Evolutionary conservation across 768 basidiomycete genomes (phyloP).

Genomic region (Kwoniella botswanensis): DNA sequence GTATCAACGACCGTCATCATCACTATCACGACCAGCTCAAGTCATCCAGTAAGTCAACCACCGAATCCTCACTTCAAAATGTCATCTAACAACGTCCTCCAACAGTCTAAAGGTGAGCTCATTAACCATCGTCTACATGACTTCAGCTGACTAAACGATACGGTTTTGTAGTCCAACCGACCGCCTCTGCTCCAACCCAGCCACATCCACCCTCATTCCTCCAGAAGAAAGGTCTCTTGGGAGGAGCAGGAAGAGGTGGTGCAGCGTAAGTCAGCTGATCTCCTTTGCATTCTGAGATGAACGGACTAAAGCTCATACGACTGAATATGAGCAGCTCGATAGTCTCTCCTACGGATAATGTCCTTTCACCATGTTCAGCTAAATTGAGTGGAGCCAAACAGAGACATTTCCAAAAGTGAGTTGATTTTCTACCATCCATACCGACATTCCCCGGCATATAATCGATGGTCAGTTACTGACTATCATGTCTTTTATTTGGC

Average conservation of each 20-base stretch:
- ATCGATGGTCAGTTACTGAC: no score
- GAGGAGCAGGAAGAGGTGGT: conserved; percentile 32
- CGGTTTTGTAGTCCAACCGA: conserved; percentile 16
- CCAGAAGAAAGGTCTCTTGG: conserved; percentile 50
- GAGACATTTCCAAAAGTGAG: conserved; percentile 58
- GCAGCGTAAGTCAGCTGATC: conserved; percentile 31
- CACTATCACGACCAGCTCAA: neutral
- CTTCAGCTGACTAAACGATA: no score
- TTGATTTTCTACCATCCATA: neutral
- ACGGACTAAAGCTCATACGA: neutral
- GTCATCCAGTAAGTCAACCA: conserved; percentile 13
- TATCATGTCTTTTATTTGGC: no score
- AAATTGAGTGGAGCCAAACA: conserved; percentile 58
- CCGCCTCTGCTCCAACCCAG: conserved; percentile 13
- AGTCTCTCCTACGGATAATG: conserved; percentile 58
- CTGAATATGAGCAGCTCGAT: conserved; percentile 34
- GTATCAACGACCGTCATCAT: neutral
- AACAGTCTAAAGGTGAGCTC: conserved; percentile 28
- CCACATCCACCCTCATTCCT: conserved; percentile 39
- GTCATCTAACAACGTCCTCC: conserved; percentile 25
- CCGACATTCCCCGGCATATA: no score
- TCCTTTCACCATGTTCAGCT: conserved; percentile 58
- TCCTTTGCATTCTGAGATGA: neutral
- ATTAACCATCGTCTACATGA: no score
- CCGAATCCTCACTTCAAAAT: conserved; percentile 1